phyloP scores from a whole-genome alignment of 2,329 filamentous ascomycete species.

The Fonsecaea erecta region DNA sequence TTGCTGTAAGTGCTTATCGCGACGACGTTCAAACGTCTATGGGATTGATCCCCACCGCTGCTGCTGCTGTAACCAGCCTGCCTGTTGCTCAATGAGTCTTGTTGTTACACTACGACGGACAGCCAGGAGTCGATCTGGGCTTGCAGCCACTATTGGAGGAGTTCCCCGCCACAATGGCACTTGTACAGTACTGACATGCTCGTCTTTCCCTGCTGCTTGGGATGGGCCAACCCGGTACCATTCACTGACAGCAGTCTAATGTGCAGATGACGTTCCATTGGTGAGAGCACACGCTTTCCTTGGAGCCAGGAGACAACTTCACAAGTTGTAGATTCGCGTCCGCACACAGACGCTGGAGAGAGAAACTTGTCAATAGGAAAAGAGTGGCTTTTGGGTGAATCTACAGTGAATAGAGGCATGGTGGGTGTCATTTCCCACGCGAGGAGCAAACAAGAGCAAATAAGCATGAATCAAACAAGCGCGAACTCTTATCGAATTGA shows the following conservation, averaged over 20 bases:
- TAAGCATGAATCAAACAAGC: no score
- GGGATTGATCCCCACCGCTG: neutral
- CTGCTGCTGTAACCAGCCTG: no score
- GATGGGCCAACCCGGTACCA: no score
- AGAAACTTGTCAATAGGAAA: no score
- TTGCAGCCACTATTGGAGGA: conserved; percentile 37
- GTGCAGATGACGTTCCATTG: neutral
- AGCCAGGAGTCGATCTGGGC: conserved; percentile 36
- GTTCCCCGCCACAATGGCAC: conserved; percentile 36
- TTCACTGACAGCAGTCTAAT: neutral
- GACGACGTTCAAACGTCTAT: no score
- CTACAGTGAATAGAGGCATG: no score
- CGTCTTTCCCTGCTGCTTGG: neutral
- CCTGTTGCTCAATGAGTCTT: neutral
- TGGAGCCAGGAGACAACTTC: neutral
- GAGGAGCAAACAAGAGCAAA: no score
- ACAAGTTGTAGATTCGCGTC: neutral
- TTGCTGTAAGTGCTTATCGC: conserved; percentile 2
- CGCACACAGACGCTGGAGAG: neutral
- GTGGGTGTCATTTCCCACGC: no score
- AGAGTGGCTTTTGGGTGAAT: no score
- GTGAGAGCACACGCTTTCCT: neutral
- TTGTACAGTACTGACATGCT: conserved; percentile 24
- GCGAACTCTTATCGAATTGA: no score
- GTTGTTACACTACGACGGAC: conserved; percentile 32